Evolutionary conservation across 1,284 basidiomycete genomes (phyloP), one percentile per base, ranked within the genome.

Genomic region (Sporisorium sorghi): DNA sequence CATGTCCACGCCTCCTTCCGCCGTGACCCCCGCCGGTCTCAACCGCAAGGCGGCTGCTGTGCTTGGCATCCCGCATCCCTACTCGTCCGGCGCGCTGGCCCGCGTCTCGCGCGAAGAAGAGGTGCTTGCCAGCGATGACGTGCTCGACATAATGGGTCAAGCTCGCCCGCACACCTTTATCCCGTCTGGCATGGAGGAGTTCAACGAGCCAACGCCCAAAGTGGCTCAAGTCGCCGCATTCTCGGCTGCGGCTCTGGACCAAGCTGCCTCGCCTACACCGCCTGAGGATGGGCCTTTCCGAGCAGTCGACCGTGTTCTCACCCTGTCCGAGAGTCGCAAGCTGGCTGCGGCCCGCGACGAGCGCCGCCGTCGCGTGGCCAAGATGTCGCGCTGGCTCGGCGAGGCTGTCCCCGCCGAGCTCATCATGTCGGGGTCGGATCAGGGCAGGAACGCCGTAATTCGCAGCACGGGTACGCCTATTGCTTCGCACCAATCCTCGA

Each of bases 361-460:
- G 42, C 71, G 77, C 12, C 59, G 77, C 19, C 61, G 68, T 33
- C 64, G 65, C 23, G 60, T 80, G 14, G 75, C 72, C 35, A 80
- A 80, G 53, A 74, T 80, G 64, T 70, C 70, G 35, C 68, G 72
- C 12, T 80, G 76, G 78, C 75, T 80, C 15, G 78, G 78, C 26
- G 77, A 75, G 56, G 66, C 67, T 14, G 66, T 75, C 10, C 73
- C 66, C 5, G 73, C 65, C 11, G 74, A 71, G 52, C 64, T 75
- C 37, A 66, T 75, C 28, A n/a, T 50, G 26, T 44, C 67, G 11
- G 56, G 32, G 10, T 26, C 43, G 12, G 21, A 28, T 32, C 42
- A 63, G 21, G 26, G 17, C 14, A 47, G 40, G 43, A 51, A 28
- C 24, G 60, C 57, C 6, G 57, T 70, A 14, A 70, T 70, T 10